Percentiles rank a stretch among this genome's conserved stretches.
phyloP scores from a whole-genome alignment of 306 rosid genomes.

The Prunus dulcis region DNA sequence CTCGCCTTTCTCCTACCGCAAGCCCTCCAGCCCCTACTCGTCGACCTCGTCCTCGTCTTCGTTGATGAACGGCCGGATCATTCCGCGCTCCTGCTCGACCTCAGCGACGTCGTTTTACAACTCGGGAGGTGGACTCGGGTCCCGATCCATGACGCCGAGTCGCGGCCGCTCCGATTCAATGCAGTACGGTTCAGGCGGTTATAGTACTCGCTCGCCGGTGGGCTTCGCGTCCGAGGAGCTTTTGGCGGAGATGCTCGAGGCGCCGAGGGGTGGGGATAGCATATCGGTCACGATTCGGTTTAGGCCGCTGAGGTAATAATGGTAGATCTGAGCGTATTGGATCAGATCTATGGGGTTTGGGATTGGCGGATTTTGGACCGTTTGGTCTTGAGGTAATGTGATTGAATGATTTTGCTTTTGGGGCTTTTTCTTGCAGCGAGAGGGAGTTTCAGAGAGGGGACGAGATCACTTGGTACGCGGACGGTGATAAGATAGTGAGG shows the following conservation, averaged over 20 bases:
- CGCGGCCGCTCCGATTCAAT: conserved; percentile 70
- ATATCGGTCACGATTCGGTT: conserved; percentile 98
- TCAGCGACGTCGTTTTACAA: conserved; percentile 72
- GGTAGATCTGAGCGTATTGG: conserved; percentile 57
- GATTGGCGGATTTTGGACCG: conserved; percentile 19
- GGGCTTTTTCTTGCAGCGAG: conserved; percentile 66
- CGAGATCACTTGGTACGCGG: conserved; percentile 93
- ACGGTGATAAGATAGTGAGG: conserved; percentile 89
- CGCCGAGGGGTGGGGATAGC: conserved; percentile 74
- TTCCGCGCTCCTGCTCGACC: conserved; percentile 80
- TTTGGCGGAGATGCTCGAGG: conserved; percentile 52
- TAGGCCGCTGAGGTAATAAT: conserved; percentile 88
- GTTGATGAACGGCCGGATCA: conserved; percentile 57
- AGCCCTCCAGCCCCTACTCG: conserved; percentile 71
- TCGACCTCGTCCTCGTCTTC: conserved; percentile 80
- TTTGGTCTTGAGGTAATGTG: conserved; percentile 31
- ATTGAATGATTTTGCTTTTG: conserved; percentile 25
- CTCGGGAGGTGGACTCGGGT: conserved; percentile 55
- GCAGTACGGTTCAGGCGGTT: conserved; percentile 39
- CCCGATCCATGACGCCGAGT: conserved; percentile 81
- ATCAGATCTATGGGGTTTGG: conserved; percentile 54
- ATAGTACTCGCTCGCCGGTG: conserved; percentile 54
- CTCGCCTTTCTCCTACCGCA: conserved; percentile 89
- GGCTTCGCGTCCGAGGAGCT: conserved; percentile 69
- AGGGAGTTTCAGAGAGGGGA: conserved; percentile 96